Conservation (phyloP, 345 rosid species). For the Salix arbutifolia region DNA sequence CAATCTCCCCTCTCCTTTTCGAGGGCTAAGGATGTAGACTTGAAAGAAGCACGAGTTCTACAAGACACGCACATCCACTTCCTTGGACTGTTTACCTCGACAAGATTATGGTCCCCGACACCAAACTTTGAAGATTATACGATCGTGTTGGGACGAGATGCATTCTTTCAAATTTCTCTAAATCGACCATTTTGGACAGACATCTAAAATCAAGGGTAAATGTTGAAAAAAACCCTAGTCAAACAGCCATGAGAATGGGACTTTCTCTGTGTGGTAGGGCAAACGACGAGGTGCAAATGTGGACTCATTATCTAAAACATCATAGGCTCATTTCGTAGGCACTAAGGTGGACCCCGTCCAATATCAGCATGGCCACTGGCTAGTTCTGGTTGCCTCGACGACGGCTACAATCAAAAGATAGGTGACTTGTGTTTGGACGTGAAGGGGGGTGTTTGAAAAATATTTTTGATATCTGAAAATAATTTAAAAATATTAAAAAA, state of each 20-base stretch:
- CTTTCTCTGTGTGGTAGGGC: constrained; percentile 1
- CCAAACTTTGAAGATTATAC: neutral
- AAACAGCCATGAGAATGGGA: neutral
- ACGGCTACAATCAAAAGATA: constrained; percentile 9
- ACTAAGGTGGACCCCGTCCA: constrained; percentile 4
- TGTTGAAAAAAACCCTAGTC: neutral
- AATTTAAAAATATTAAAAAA: too few relatives aligned
- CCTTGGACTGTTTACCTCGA: constrained; percentile 3
- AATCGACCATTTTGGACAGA: neutral
- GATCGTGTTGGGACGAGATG: constrained; percentile 11
- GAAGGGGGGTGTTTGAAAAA: neutral
- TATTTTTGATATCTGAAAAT: too few relatives aligned
- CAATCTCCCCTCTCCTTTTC: neutral
- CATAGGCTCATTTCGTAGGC: constrained; percentile 1
- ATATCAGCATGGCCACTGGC: constrained; percentile 5
- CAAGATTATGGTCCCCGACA: constrained; percentile 26
- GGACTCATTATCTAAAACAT: neutral
- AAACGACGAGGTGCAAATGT: neutral
- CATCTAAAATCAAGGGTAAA: neutral
- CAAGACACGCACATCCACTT: constrained; percentile 10
- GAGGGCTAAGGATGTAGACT: constrained; percentile 5
- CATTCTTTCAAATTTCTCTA: neutral
- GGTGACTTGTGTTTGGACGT: neutral
- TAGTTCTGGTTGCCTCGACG: neutral
- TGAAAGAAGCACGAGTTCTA: constrained; percentile 12